Evolutionary conservation across 2,329 filamentous ascomycete genomes (phyloP).

Genomic region (Trichoderma sp.): DNA sequence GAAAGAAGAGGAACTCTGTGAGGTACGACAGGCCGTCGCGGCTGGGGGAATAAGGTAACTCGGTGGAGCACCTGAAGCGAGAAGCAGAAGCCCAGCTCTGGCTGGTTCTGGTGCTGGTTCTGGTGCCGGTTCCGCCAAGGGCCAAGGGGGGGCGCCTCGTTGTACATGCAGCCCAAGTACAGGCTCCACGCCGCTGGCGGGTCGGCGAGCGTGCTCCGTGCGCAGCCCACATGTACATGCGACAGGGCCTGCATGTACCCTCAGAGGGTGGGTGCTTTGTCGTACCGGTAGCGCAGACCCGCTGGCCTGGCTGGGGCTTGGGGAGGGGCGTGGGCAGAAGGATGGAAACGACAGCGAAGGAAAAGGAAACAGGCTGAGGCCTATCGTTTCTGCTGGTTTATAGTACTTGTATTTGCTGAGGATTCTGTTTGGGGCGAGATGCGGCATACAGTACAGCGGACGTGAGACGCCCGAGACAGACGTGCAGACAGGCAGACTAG

Average conservation of each 20-base stretch:
- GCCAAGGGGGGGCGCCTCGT: conserved; percentile 6
- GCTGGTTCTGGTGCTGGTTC: too few species aligned
- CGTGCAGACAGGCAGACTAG: background rate
- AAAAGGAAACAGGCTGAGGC: conserved; percentile 1
- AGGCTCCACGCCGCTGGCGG: background rate
- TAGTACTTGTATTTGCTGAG: background rate
- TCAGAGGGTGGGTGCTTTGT: background rate
- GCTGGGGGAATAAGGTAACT: conserved; percentile 25
- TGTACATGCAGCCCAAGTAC: conserved; percentile 23
- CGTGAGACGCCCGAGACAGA: too few species aligned
- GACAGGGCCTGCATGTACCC: conserved; percentile 17
- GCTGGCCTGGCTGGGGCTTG: background rate
- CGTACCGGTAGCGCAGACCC: background rate
- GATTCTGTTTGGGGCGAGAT: background rate
- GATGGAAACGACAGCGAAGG: background rate
- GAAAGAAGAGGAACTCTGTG: conserved; percentile 20
- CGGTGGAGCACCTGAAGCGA: conserved; percentile 25
- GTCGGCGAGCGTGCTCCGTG: background rate
- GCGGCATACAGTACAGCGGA: background rate
- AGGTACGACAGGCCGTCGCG: conserved; percentile 20
- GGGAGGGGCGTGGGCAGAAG: background rate
- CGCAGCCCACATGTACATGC: conserved; percentile 10
- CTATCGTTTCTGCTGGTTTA: background rate
- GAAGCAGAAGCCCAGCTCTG: conserved; percentile 3
- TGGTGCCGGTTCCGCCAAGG: background rate